Evolutionary conservation across 352 stramenopile species (phyloP), one percentile per base, ranked within the genome.

Genomic region (Phytophthora foliorum): DNA sequence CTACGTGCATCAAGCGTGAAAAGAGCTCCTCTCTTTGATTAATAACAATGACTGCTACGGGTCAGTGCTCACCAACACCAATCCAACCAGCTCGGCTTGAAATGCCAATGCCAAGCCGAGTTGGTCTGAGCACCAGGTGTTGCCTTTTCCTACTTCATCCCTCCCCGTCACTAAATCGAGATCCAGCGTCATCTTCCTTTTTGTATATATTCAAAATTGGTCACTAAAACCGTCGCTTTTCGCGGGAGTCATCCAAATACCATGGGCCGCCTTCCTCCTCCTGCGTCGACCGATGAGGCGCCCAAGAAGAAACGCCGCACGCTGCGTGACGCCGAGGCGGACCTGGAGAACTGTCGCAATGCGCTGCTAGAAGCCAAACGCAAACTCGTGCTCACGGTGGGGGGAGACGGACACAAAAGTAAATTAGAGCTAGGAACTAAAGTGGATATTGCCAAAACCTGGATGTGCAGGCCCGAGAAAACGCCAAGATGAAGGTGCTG

Each of bases 401-500:
- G 44, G 42, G 5, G 4, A 14, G 4, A 14, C 2, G 17, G 51
- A 54, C 6, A 11, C n/a, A n/a, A 52, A 42, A 63, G 4, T 1
- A 25, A 21, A 13, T 6, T 22, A 25, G 6, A 3, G 6, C 36
- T 39, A 59, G 25, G 7, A 48, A 29, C 34, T 41, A 21, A 39
- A 38, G 24, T 41, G 19, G 4, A 8, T 8, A 48, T 11, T 55
- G 44, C 34, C 22, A 32, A 29, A 59, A 38, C 38, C 6, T 57
- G 36, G 11, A 17, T 55, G 6, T 25, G 7, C 25, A 93, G 83
- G 88, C 88, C 19, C 75, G 86, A 21, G 88, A 96, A 62, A 94
- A 94, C 61, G 88, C 88, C 54, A 93, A 93, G 72, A 93, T 94
- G 81, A 93, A 92, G 61, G 87, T 94, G 60, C 48, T 94, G 56